A percentile compares a stretch with the other conserved stretches of the same genome.
Evolutionary conservation across 1,284 basidiomycete species (phyloP).

Genomic region (Boletellus sp.): DNA sequence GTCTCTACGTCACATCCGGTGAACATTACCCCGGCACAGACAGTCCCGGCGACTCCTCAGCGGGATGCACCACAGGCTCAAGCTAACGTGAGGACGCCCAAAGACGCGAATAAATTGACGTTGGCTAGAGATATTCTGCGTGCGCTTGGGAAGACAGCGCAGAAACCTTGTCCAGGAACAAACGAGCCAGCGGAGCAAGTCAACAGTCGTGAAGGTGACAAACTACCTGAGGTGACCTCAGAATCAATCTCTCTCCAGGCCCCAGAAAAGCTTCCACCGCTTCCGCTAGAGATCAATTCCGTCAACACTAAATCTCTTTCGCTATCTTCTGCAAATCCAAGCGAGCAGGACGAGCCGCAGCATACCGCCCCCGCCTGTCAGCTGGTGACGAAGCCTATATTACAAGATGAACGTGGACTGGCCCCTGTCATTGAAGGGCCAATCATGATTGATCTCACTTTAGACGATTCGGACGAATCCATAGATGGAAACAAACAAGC

Average conservation of each 20-base stretch:
- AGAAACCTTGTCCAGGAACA: conserved; percentile 6
- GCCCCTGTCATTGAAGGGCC: conserved; percentile 9
- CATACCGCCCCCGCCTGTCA: background rate
- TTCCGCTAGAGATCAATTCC: background rate
- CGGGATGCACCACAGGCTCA: background rate
- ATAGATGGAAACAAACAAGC: conserved; percentile 9
- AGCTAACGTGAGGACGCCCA: conserved; percentile 29
- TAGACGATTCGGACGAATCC: conserved; percentile 26
- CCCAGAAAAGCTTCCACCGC: background rate
- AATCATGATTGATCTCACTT: conserved; percentile 30
- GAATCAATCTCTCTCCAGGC: background rate
- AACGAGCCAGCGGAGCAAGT: background rate
- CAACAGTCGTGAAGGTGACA: background rate
- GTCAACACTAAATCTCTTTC: background rate
- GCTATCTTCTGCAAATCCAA: background rate
- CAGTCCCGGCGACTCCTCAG: conserved; percentile 6
- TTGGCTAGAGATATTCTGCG: conserved; percentile 44
- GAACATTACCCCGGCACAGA: background rate
- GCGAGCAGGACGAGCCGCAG: conserved; percentile 1
- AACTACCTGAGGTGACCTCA: background rate
- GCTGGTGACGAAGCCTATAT: background rate
- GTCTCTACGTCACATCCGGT: background rate
- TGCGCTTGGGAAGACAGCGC: conserved; percentile 32
- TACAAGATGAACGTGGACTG: conserved; percentile 2
- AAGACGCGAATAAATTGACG: conserved; percentile 36